phyloP scores from a whole-genome alignment of 345 rosid genomes.

The Eucalyptus regnans region DNA sequence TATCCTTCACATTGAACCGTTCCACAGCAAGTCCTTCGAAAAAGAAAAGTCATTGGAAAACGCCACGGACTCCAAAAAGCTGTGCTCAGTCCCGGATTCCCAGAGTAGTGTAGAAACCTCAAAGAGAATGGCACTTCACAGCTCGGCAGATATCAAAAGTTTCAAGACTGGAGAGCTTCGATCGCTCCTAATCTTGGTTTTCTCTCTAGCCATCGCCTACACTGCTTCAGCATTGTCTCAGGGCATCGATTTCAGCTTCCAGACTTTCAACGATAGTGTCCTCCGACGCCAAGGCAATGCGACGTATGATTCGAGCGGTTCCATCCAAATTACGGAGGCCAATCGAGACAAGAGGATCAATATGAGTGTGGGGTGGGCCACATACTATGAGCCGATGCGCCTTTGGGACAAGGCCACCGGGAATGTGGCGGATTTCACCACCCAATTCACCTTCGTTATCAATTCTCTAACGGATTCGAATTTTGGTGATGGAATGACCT shows the following conservation, averaged over 20 bases:
- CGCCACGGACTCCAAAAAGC: background rate
- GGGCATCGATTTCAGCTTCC: background rate
- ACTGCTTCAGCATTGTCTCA: background rate
- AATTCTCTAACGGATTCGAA: background rate
- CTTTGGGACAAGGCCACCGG: background rate
- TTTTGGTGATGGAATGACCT: background rate
- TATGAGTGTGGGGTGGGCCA: background rate
- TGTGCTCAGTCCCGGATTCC: too few species aligned
- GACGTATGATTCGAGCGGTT: too few species aligned
- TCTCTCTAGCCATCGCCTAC: background rate
- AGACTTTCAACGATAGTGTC: background rate
- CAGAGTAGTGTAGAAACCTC: background rate
- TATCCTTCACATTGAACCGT: background rate
- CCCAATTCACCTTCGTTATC: slow-evolving; percentile 1
- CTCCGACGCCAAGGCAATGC: background rate
- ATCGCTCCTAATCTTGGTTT: background rate
- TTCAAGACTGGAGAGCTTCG: background rate
- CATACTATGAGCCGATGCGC: background rate
- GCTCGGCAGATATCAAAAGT: background rate
- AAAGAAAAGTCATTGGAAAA: background rate
- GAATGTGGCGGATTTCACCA: background rate
- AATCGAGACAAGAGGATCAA: too few species aligned
- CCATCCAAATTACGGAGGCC: background rate
- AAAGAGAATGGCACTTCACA: background rate
- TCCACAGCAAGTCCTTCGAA: too few species aligned